Conservation (phyloP, 1,139 yeast genomes). For the Suhomyces chickasaworum region DNA sequence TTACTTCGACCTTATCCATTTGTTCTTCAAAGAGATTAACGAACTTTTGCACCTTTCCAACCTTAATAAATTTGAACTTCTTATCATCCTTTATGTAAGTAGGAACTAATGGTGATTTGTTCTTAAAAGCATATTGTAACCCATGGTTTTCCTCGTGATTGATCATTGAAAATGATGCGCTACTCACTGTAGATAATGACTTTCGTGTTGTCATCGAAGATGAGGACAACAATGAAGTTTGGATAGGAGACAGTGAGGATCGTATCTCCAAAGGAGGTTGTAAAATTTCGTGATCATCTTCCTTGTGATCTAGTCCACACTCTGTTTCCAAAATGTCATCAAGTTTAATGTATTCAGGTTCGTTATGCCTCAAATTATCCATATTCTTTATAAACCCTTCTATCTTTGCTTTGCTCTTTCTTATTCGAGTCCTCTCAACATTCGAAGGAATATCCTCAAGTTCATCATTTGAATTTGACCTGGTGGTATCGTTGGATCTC, state of each 20-base stretch:
- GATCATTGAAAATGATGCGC: constrained; percentile 28
- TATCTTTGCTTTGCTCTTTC: constrained; percentile 8
- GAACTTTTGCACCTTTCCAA: constrained; percentile 52
- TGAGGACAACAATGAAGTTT: constrained; percentile 20
- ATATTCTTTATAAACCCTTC: constrained; percentile 30
- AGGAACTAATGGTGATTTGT: constrained; percentile 36
- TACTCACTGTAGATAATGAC: constrained; percentile 22
- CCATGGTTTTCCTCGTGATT: constrained; percentile 24
- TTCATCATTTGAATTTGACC: constrained; percentile 19
- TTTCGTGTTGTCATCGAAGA: constrained; percentile 18
- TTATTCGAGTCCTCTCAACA: not conserved
- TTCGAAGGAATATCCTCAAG: constrained; percentile 10
- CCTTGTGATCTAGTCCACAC: constrained; percentile 16
- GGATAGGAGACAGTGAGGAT: constrained; percentile 6
- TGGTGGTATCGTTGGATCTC: constrained; percentile 28
- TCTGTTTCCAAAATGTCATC: constrained; percentile 19
- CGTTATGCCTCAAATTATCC: constrained; percentile 40
- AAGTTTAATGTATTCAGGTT: constrained; percentile 18
- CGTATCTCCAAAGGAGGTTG: constrained; percentile 14
- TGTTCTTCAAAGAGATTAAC: constrained; percentile 49
- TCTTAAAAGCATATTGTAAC: constrained; percentile 36
- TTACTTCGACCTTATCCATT: constrained; percentile 19
- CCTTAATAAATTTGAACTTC: constrained; percentile 49
- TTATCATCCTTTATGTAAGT: constrained; percentile 45
- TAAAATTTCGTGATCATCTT: constrained; percentile 5